phyloP scores from a whole-genome alignment of 768 basidiomycete genomes.

The Leccinum obscurum region DNA sequence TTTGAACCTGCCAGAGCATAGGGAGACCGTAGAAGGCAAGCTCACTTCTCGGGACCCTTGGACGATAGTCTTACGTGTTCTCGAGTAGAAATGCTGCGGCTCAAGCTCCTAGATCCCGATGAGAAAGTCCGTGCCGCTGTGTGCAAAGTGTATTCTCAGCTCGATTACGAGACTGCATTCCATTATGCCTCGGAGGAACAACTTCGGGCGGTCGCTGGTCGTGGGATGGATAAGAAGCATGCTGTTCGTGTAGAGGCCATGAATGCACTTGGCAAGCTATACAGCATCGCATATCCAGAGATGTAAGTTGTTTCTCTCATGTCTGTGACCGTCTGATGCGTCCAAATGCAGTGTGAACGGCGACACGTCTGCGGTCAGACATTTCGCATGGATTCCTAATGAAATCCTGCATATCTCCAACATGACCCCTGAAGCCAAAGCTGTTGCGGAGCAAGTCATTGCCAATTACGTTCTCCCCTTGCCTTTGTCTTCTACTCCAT shows the following conservation, averaged over 20 bases:
- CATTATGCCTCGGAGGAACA: slow-evolving; percentile 73
- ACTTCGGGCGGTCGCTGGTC: slow-evolving; percentile 62
- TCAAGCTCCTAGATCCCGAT: slow-evolving; percentile 83
- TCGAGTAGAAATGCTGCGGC: slow-evolving; percentile 51
- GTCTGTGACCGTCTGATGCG: slow-evolving; percentile 6
- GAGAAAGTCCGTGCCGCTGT: slow-evolving; percentile 87
- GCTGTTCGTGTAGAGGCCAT: slow-evolving; percentile 75
- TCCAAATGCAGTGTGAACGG: slow-evolving; percentile 65
- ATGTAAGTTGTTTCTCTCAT: slow-evolving; percentile 59
- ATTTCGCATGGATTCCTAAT: slow-evolving; percentile 94
- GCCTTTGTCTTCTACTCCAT: slow-evolving; percentile 44
- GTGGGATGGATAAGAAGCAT: slow-evolving; percentile 83
- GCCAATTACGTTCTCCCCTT: slow-evolving; percentile 82
- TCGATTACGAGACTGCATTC: slow-evolving; percentile 89
- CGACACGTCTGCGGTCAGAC: slow-evolving; percentile 65
- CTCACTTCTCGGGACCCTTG: slow-evolving; percentile 6
- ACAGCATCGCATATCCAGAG: slow-evolving; percentile 80
- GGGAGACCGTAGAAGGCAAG: slow-evolving; percentile 72
- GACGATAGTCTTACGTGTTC: slow-evolving; percentile 6
- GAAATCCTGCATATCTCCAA: slow-evolving; percentile 58
- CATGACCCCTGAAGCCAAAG: slow-evolving; percentile 58
- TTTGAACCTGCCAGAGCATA: slow-evolving; percentile 62
- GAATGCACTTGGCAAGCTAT: slow-evolving; percentile 74
- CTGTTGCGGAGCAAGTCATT: slow-evolving; percentile 64
- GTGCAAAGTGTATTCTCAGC: slow-evolving; percentile 74